These are phyloP conservation scores for Nakaseomyces nivariensis DNA, from an alignment of 1,139 yeast species.

Conservation along the genomic window DNA sequence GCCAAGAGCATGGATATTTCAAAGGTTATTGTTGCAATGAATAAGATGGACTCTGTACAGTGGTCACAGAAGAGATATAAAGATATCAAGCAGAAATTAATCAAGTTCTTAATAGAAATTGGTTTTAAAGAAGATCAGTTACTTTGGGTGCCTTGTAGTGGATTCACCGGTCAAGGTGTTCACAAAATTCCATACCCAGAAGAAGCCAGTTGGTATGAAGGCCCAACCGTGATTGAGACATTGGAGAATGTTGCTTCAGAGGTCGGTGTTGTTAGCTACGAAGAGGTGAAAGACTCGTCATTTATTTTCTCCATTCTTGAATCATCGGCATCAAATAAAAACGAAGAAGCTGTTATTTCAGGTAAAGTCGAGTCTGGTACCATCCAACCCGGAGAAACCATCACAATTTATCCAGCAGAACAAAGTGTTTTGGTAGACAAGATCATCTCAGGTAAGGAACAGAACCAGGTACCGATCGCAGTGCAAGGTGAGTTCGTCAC, in stretches of 20 bases:
- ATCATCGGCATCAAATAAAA: slow-evolving; percentile 22
- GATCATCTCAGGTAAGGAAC: slow-evolving; percentile 29
- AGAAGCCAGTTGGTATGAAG: slow-evolving; percentile 48
- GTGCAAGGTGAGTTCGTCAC: slow-evolving; percentile 64
- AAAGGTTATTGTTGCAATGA: slow-evolving; percentile 65
- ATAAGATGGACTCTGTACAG: slow-evolving; percentile 70
- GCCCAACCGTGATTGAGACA: slow-evolving; percentile 53
- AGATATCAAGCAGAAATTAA: slow-evolving; percentile 49
- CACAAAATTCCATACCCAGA: slow-evolving; percentile 31
- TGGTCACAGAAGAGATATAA: slow-evolving; percentile 63
- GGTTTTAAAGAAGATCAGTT: slow-evolving; percentile 48
- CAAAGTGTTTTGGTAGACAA: slow-evolving; percentile 38
- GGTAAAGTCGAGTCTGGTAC: slow-evolving; percentile 74
- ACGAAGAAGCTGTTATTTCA: slow-evolving; percentile 31
- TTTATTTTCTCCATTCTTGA: slow-evolving; percentile 37
- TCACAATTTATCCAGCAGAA: slow-evolving; percentile 49
- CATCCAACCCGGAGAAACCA: slow-evolving; percentile 67
- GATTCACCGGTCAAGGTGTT: slow-evolving; percentile 76
- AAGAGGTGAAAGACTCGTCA: slow-evolving; percentile 25
- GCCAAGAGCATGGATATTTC: slow-evolving; percentile 80
- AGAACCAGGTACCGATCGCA: slow-evolving; percentile 35
- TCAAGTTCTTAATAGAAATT: slow-evolving; percentile 51
- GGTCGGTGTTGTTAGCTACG: slow-evolving; percentile 22
- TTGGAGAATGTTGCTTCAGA: slow-evolving; percentile 36
- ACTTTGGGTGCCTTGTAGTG: slow-evolving; percentile 75